phyloP scores from a whole-genome alignment of 2,329 filamentous ascomycete species.

The Aspergillus aculeatinus region DNA sequence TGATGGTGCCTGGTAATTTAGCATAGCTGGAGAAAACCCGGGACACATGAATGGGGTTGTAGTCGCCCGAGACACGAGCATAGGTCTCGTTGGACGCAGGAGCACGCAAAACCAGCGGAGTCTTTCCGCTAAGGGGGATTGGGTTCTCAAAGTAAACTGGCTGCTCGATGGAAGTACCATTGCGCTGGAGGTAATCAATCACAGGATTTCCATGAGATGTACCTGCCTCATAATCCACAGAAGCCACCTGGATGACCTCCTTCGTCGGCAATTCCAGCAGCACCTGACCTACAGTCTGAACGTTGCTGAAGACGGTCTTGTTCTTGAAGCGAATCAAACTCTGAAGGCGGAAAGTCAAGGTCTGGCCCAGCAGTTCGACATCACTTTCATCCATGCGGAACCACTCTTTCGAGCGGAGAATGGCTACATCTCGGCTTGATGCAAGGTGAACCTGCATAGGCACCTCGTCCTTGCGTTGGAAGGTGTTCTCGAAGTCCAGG shows the following conservation, averaged over 20 bases:
- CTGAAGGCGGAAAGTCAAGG: constrained; percentile 91
- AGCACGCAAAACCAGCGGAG: constrained; percentile 81
- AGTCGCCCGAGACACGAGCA: constrained; percentile 94
- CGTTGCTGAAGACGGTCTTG: constrained; percentile 83
- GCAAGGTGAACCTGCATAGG: constrained; percentile 89
- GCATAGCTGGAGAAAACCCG: constrained; percentile 95
- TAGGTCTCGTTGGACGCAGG: constrained; percentile 98
- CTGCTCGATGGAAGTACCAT: constrained; percentile 91
- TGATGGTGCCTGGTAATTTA: constrained; percentile 93
- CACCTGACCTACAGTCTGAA: constrained; percentile 89
- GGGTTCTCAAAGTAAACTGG: constrained; percentile 96
- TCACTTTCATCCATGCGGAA: constrained; percentile 84
- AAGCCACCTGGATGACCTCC: constrained; percentile 96
- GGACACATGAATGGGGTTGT: constrained; percentile 98
- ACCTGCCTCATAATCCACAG: constrained; percentile 90
- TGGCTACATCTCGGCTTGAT: constrained; percentile 86
- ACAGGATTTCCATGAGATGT: constrained; percentile 94
- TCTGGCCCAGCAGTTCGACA: constrained; percentile 86
- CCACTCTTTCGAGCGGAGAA: constrained; percentile 96
- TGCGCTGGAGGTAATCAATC: constrained; percentile 88
- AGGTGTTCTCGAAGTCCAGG: constrained; percentile 94
- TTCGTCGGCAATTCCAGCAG: constrained; percentile 93
- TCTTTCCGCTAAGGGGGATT: constrained; percentile 91
- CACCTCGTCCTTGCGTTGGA: constrained; percentile 95
- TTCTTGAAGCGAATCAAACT: constrained; percentile 93